Evolutionary conservation across 1,284 basidiomycete genomes (phyloP), one percentile per base, ranked within the genome.

Genomic region (Porodaedalea pini): DNA sequence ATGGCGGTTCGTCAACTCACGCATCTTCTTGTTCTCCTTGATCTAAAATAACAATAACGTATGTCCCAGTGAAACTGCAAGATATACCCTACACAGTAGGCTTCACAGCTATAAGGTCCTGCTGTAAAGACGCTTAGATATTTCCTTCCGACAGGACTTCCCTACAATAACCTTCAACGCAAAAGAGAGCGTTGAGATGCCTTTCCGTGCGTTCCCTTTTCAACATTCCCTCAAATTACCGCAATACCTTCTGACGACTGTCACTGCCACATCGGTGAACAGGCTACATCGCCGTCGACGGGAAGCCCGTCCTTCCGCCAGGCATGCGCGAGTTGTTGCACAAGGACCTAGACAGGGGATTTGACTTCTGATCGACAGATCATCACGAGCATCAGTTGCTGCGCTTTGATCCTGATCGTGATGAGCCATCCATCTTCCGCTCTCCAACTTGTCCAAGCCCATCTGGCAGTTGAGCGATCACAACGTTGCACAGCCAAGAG

Each of bases 181-280:
- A 32, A 77, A 80, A 67, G 94, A 97, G 71, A 90, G 88, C 49
- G 92, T 97, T 7, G 92, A 97, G 72, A 96, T 96, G 93, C 93
- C 93, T 0, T 96, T 95, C 76, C 76, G 93, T 92, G 62, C 65
- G 90, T 79, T 57, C 25, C 0, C 19, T 40, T 13, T 23, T 25
- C 43, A 13, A 10, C 10, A 5, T 49, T 47, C 15, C 32, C 37
- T 40, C 29, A 34, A 29, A 25, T 23, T 36, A 10, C 40, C 29
- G 37, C 11, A 17, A 34, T 15, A 21, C 48, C 10, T 52, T 19
- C 6, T 4, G 15, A 27, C 4, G n/a, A 6, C 13, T 34, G 13
- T 34, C 13, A 34, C 6, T 34, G 32, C 13, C 59, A 63, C 61
- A 60, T 6, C 57, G 54, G 39, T 44, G 8, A 23, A 13, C 62